phyloP scores from a whole-genome alignment of 805 yeast genomes.

The Starmerella khaoyaiensis region DNA sequence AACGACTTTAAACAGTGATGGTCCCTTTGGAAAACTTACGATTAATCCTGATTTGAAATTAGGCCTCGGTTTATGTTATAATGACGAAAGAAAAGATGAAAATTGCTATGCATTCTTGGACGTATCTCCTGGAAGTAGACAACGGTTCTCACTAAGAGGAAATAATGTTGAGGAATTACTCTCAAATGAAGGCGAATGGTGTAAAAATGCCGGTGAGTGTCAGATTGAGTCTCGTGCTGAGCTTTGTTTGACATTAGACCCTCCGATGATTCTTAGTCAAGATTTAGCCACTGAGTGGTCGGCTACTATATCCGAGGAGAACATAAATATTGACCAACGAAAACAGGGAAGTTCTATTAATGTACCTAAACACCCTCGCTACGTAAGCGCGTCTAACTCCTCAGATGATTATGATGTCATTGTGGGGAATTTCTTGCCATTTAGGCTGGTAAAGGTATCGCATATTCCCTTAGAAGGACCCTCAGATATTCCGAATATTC shows the following conservation, averaged over 20 bases:
- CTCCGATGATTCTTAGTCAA: slow-evolving; percentile 26
- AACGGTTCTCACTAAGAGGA: no score
- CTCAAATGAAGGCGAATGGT: slow-evolving; percentile 7
- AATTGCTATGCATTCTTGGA: slow-evolving; percentile 20
- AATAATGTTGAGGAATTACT: slow-evolving; percentile 11
- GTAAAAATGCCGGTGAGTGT: slow-evolving; percentile 6
- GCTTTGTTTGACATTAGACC: slow-evolving; percentile 26
- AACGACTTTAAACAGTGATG: background rate
- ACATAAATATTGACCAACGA: background rate
- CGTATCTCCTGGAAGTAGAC: slow-evolving; percentile 18
- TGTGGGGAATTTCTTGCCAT: slow-evolving; percentile 23
- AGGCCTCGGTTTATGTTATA: background rate
- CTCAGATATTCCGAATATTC: slow-evolving; percentile 20
- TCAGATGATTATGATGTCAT: slow-evolving; percentile 18
- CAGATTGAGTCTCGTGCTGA: slow-evolving; percentile 24
- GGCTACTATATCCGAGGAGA: slow-evolving; percentile 8
- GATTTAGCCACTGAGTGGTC: slow-evolving; percentile 12
- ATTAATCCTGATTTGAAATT: background rate
- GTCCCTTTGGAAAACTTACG: slow-evolving; percentile 11
- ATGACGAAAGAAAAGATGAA: background rate
- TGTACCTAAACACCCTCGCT: slow-evolving; percentile 17
- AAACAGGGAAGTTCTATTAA: slow-evolving; percentile 6
- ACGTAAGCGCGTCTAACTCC: slow-evolving; percentile 4
- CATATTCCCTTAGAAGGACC: slow-evolving; percentile 26
- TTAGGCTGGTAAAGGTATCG: slow-evolving; percentile 18